Evolutionary conservation across 2,329 filamentous ascomycete genomes (phyloP).

Genomic region (Microcyclospora tardicrescens): DNA sequence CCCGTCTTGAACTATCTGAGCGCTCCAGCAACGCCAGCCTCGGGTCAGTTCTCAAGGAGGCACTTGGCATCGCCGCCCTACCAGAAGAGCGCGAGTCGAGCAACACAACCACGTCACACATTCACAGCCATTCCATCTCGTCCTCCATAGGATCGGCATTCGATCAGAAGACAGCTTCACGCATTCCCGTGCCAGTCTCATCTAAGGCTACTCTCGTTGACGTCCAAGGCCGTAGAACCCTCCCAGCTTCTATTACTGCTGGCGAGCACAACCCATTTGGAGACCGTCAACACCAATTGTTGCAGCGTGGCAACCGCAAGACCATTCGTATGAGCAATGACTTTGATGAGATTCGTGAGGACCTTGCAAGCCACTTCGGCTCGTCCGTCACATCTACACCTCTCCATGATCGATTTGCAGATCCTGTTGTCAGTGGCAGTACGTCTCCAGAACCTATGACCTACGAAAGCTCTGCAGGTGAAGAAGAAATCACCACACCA

Average conservation of each 20-base stretch:
- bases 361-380: conserved; percentile 13
- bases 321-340: conserved; percentile 1
- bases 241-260: conserved; percentile 1
- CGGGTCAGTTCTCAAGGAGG: conserved; percentile 9
- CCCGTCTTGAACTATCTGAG: background rate
- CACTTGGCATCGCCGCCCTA: conserved; percentile 13
- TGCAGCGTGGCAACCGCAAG: conserved; percentile 10
- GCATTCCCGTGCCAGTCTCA: conserved; percentile 16
- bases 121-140: background rate
- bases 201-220: conserved; percentile 15
- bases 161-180: conserved; percentile 12
- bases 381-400: conserved; percentile 7
- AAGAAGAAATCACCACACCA: too few species aligned
- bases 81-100: background rate
- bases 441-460: too few species aligned
- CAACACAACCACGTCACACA: background rate
- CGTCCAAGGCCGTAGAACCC: conserved; percentile 6
- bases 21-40: background rate
- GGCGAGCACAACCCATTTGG: conserved; percentile 1
- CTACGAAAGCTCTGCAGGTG: too few species aligned
- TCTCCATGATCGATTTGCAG: too few species aligned
- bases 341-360: conserved; percentile 15
- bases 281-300: conserved; percentile 9
- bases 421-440: too few species aligned
- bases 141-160: too few species aligned